Evolutionary conservation across 2,329 filamentous ascomycete species (phyloP).

Genomic region (Bipolaris oryzae): DNA sequence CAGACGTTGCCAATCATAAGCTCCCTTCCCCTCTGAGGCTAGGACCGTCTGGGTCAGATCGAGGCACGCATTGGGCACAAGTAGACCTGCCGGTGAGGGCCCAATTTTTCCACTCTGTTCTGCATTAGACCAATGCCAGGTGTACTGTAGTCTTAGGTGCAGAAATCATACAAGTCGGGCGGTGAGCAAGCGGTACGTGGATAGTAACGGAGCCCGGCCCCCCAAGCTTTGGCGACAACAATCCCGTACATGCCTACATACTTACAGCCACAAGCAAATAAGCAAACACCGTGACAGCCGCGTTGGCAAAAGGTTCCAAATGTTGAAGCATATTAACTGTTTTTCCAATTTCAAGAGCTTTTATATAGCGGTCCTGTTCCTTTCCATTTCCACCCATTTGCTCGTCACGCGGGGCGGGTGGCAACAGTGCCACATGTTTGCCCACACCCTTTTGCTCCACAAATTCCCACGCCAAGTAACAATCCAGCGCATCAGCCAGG

Average conservation of each 20-base stretch:
- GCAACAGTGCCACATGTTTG: slow-evolving; percentile 18
- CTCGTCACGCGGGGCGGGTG: slow-evolving; percentile 13
- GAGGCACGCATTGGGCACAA: slow-evolving; percentile 23
- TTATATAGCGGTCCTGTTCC: slow-evolving; percentile 30
- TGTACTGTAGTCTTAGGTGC: slow-evolving; percentile 16
- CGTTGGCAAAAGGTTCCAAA: neutral
- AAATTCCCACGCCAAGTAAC: slow-evolving; percentile 32
- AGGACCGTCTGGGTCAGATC: slow-evolving; percentile 20
- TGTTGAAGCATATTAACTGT: slow-evolving; percentile 31
- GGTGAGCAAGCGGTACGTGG: slow-evolving; percentile 22
- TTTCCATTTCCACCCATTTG: slow-evolving; percentile 16
- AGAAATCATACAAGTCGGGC: slow-evolving; percentile 11
- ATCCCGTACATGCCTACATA: neutral
- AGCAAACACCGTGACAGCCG: neutral
- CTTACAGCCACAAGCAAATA: neutral
- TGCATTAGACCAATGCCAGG: slow-evolving; percentile 22
- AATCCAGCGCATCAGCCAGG: slow-evolving; percentile 35
- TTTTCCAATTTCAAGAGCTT: slow-evolving; percentile 43
- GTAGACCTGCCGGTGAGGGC: slow-evolving; percentile 27
- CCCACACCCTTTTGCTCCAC: slow-evolving; percentile 10
- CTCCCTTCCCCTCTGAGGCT: slow-evolving; percentile 13
- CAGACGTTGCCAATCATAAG: slow-evolving; percentile 21
- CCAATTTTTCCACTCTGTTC: slow-evolving; percentile 25
- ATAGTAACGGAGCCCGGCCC: slow-evolving; percentile 18
- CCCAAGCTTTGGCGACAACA: slow-evolving; percentile 4